Percentiles rank a stretch among this genome's conserved stretches.
These are phyloP conservation scores for Pseudohyphozyma bogoriensis DNA, from an alignment of 768 basidiomycete species.

Conservation along the genomic window DNA sequence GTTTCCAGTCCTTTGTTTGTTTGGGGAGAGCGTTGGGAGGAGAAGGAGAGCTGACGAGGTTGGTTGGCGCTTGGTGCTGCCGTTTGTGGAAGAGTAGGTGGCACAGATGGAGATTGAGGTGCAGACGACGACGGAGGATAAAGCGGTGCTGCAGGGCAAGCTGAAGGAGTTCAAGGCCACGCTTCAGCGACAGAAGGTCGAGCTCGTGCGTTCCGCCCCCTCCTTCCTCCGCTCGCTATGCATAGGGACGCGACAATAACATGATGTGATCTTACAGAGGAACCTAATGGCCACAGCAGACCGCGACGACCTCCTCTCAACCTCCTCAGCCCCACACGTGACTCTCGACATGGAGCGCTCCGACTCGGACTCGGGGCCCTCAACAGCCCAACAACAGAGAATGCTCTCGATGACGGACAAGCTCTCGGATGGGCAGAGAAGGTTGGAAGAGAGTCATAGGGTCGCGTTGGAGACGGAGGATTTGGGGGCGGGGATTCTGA, in stretches of 20 bases:
- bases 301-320: slow-evolving; percentile 64
- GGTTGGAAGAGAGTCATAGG: slow-evolving; percentile 80
- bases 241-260: not conserved
- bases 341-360: slow-evolving; percentile 46
- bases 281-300: slow-evolving; percentile 60
- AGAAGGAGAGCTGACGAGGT: slow-evolving; percentile 1
- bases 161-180: slow-evolving; percentile 65
- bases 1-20: not conserved
- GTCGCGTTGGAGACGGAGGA: slow-evolving; percentile 93
- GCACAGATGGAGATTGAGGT: slow-evolving; percentile 99
- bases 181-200: slow-evolving; percentile 68
- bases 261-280: too few species aligned
- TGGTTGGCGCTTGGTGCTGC: not conserved
- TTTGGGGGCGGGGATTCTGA: slow-evolving; percentile 82
- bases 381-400: slow-evolving; percentile 62
- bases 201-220: slow-evolving; percentile 38
- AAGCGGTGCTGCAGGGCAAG: slow-evolving; percentile 63
- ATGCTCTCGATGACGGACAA: slow-evolving; percentile 66
- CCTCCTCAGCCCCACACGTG: slow-evolving; percentile 35
- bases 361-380: slow-evolving; percentile 53
- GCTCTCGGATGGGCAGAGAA: slow-evolving; percentile 70
- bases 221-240: not conserved
- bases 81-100: slow-evolving; percentile 62
- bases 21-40: not conserved
- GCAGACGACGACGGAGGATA: slow-evolving; percentile 72